These are phyloP conservation scores for Leishmania tarentolae DNA, from an alignment of 208 protist genomes.

Conservation along the genomic window DNA sequence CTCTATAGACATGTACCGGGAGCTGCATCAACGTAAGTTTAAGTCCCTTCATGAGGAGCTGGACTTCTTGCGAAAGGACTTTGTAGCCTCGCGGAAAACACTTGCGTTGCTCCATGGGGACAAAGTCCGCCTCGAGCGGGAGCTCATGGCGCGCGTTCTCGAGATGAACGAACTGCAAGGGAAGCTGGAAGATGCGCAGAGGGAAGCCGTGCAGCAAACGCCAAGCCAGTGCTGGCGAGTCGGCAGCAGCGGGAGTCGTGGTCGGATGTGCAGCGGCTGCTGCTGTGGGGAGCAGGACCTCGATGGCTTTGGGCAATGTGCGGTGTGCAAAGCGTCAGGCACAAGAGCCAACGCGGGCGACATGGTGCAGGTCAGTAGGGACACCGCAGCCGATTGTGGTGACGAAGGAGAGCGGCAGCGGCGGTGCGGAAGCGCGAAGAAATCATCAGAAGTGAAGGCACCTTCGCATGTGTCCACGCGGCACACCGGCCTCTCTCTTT, in stretches of 20 bases:
- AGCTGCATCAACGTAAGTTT: constrained; percentile 62
- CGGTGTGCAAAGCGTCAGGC: not conserved
- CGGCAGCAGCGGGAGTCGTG: not conserved
- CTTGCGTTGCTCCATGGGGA: constrained; percentile 59
- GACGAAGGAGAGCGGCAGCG: not conserved
- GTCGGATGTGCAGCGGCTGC: not conserved
- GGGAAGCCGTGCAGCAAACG: not conserved
- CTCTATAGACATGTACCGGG: constrained; percentile 52
- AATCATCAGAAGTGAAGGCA: not conserved
- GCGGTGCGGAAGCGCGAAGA: not conserved
- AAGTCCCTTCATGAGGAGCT: constrained; percentile 66
- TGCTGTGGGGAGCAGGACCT: not conserved
- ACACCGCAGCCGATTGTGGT: not conserved
- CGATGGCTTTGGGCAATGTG: not conserved
- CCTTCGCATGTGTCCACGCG: not conserved
- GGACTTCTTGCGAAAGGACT: constrained; percentile 60
- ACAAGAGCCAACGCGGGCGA: not conserved
- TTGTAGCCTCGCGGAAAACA: constrained; percentile 56
- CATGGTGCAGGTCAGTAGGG: not conserved
- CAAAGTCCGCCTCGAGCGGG: constrained; percentile 42
- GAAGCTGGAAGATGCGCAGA: constrained; percentile 18
- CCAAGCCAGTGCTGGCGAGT: not conserved
- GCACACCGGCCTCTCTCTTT: constrained; percentile 2
- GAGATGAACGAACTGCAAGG: constrained; percentile 39
- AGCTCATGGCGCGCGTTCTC: constrained; percentile 36